phyloP scores from a whole-genome alignment of 1,284 basidiomycete species.

The Polyporus tsugae region DNA sequence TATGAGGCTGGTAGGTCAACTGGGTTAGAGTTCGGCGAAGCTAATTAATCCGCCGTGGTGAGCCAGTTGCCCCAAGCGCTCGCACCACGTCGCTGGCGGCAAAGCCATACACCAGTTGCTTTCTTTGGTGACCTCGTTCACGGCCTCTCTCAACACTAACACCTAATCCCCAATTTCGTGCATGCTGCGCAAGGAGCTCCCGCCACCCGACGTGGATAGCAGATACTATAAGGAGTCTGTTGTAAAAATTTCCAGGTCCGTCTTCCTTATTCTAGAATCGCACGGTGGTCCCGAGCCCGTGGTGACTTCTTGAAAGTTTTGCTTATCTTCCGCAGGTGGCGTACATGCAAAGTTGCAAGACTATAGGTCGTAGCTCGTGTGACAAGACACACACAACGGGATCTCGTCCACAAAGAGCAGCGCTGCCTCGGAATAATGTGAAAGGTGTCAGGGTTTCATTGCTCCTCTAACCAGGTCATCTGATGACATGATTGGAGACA shows the following conservation, averaged over 20 bases:
- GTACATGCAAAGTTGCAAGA: constrained; percentile 13
- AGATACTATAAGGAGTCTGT: constrained; percentile 12
- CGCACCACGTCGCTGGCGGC: neutral
- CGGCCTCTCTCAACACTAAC: neutral
- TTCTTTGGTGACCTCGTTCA: neutral
- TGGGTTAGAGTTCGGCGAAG: neutral
- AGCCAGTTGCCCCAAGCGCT: neutral
- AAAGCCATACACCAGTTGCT: neutral
- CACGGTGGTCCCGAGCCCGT: neutral
- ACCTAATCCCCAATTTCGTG: constrained; percentile 3
- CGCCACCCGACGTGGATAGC: constrained; percentile 6
- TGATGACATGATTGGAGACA: neutral
- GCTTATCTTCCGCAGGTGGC: constrained; percentile 16
- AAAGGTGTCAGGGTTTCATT: constrained; percentile 4
- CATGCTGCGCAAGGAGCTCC: constrained; percentile 10
- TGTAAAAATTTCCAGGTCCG: constrained; percentile 12
- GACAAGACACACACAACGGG: constrained; percentile 7
- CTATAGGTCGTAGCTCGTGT: constrained; percentile 10
- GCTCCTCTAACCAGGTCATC: neutral
- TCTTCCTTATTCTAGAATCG: constrained; percentile 18
- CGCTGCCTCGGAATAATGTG: neutral
- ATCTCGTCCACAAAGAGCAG: constrained; percentile 1
- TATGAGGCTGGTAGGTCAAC: neutral
- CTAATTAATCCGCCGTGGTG: neutral
- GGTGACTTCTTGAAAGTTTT: neutral